Base-by-base conservation (phyloP, 164 flowering plant genomes). In the Umbellularia californica region DNA sequence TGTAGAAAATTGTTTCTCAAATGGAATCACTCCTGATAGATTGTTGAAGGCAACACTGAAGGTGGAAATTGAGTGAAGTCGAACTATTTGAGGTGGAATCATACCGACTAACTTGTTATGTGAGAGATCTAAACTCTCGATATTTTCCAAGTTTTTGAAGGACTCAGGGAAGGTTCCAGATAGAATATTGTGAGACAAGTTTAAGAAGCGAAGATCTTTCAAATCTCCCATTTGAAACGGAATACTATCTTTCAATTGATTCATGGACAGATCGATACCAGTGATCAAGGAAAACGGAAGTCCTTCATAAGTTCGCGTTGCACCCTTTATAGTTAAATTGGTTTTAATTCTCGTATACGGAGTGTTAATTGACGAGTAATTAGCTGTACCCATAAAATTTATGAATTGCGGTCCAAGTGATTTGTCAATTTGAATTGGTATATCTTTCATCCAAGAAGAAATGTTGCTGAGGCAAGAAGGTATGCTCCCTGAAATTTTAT, bases 361-460 rank as follows among this genome's bases (percentile, higher is more conserved):
- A 1, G 2, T 5, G 5, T 6, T 4, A 4, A 5, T 0, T 9
- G 7, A 6, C 22, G 30, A 4, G 22, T 2, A 2, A 0, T 10
- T 11, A 17, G 0, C 0, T 0, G n/a, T 0, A 28, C 0, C 0
- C 11, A 33, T 11, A 0, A 41, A 0, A 22, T 3, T 4, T 12
- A 0, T 0, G 1, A 70, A 41, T 0, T 41, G 47, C 10, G 47
- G 47, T 41, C 47, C 47, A 35, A 35, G 41, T 35, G 41, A 35
- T 5, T 35, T 3, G 30, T 55, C 9, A 33, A 20, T 71, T 58
- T 23, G 25, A 9, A 3, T 30, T 50, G 13, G 50, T 11, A 7
- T 5, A 5, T 2, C 19, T 10, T 47, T 3, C 55, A 14, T 41
- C 68, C 74, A 62, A 17, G 74, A 3, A 14, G 68, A 58, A 6